Evolutionary conservation across 345 rosid genomes (phyloP).

Genomic region (Viola odorata): DNA sequence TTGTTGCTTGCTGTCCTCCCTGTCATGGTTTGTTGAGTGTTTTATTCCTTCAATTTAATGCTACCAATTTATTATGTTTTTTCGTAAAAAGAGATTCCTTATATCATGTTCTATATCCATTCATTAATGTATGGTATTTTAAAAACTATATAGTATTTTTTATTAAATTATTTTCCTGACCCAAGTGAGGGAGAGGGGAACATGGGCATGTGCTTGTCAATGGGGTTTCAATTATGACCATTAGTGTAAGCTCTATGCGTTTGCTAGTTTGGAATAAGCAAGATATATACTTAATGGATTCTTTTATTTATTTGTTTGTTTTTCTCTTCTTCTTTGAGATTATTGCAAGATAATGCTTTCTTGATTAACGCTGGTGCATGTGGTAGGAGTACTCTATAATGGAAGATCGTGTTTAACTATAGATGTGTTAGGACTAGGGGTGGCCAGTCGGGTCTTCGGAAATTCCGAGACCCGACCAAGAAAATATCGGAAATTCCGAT

Average conservation of each 20-base stretch:
- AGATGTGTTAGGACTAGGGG: too few species aligned
- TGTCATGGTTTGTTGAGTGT: conserved; percentile 33
- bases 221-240: conserved; percentile 38
- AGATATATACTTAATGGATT: neutral
- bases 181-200: conserved; percentile 33
- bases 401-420: too few species aligned
- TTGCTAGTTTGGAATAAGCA: conserved; percentile 5
- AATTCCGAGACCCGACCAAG: too few species aligned
- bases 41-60: conserved; percentile 30
- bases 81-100: conserved; percentile 26
- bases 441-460: too few species aligned
- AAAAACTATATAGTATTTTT: too few species aligned
- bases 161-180: conserved; percentile 9
- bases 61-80: neutral
- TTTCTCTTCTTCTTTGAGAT: too few species aligned
- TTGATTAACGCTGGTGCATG: too few species aligned
- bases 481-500: too few species aligned
- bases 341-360: too few species aligned
- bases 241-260: conserved; percentile 14
- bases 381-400: too few species aligned
- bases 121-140: neutral
- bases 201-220: conserved; percentile 49
- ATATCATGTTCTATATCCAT: conserved; percentile 3
- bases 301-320: conserved; percentile 1
- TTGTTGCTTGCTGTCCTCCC: conserved; percentile 17